Base-by-base conservation (phyloP, 352 stramenopile genomes). In the Poterioochromonas sp. region DNA sequence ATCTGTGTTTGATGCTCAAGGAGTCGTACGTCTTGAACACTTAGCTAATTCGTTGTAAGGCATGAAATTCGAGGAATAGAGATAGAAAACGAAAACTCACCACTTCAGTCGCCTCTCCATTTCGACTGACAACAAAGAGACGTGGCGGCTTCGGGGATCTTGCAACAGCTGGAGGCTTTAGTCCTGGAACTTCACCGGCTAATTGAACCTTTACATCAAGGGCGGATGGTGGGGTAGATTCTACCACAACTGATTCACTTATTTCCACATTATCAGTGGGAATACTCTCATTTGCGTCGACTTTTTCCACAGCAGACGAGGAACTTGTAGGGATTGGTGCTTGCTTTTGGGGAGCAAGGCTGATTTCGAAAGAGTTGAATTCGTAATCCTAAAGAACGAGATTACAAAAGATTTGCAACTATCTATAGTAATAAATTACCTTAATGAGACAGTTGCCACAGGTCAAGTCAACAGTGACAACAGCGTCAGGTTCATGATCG, bases 41-140 rank as follows among this genome's bases (percentile, higher is more conserved):
- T 58, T 58, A 58, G 47, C 47, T 58, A 58, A 58, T 58, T 58
- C 47, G 47, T 58, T 58, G 47, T 58, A 58, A 58, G 47, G 47
- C 47, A 58, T 58, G 47, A 58, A 58, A 58, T 58, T 58, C 47
- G 47, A 58, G 47, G 47, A 58, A 58, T 58, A 58, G 47, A 58
- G 47, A 58, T 58, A 58, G 47, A 58, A 58, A 58, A 58, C 47
- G 47, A 58, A 58, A 68, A 74, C 65, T 51, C 12, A 54, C 65
- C 37, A 54, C 65, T 74, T 74, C 65, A 54, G 29, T 51, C 18
- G 65, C 65, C 1, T 51, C 20, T 3, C 39, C 65, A 74, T 51
- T 12, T 26, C 65, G 37, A 74, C 40, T 54, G 22, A 74, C 65
- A 54, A 74, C 40, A 34, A 58, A 74, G 15, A 74, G 37, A 44